Percentiles rank a stretch among this genome's conserved stretches.
Evolutionary conservation across 1,139 yeast genomes (phyloP).

Genomic region (Petasospora rhodanensis): DNA sequence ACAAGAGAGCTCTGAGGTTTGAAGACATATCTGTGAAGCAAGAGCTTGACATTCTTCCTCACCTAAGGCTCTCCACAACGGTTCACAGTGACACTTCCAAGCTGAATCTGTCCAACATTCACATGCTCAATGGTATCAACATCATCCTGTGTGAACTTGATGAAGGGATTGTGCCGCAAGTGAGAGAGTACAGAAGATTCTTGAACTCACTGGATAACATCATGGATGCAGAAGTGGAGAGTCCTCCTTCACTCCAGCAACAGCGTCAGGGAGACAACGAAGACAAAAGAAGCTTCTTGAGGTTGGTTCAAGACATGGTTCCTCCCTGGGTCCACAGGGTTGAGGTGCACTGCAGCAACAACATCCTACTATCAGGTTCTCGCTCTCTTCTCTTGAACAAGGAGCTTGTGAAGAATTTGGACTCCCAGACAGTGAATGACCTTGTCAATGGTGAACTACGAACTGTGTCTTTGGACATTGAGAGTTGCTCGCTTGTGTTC

Average conservation of each 20-base stretch:
- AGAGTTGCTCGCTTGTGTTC: conserved; percentile 18
- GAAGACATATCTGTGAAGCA: conserved; percentile 24
- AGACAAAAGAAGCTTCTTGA: conserved; percentile 7
- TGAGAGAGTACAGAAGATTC: conserved; percentile 11
- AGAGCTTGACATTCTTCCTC: conserved; percentile 26
- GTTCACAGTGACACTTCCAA: conserved; percentile 21
- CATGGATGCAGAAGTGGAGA: neutral
- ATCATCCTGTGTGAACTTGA: conserved; percentile 18
- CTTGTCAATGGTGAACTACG: conserved; percentile 39
- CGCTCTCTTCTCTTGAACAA: conserved; percentile 56
- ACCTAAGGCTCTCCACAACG: conserved; percentile 11
- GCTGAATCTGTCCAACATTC: conserved; percentile 29
- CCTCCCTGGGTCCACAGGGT: conserved; percentile 20
- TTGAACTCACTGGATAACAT: conserved; percentile 5
- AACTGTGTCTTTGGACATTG: conserved; percentile 28
- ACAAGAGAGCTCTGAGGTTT: conserved; percentile 21
- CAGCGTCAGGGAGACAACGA: neutral
- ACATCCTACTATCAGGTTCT: conserved; percentile 46
- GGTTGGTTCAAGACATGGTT: conserved; percentile 15
- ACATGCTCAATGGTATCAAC: conserved; percentile 31
- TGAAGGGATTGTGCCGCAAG: conserved; percentile 14
- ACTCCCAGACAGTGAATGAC: conserved; percentile 38
- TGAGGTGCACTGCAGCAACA: conserved; percentile 16
- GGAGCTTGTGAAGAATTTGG: conserved; percentile 31
- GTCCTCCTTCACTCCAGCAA: neutral